Percentiles rank a stretch among this genome's conserved stretches.
Evolutionary conservation across 371 early-diverging fungal species (phyloP).

Genomic region (Circinella minor): DNA sequence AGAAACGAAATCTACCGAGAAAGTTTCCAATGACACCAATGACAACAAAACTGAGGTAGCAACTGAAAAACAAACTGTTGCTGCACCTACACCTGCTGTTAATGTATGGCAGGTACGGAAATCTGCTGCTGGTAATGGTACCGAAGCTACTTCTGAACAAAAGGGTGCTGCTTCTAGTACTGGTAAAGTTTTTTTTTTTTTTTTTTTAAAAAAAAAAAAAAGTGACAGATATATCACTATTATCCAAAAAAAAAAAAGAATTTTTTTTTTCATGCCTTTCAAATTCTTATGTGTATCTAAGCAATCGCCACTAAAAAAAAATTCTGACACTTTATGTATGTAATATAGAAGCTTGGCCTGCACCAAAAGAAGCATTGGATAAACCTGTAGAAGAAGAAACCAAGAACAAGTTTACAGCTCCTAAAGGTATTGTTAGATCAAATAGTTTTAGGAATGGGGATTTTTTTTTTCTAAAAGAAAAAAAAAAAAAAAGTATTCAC

Average conservation of each 20-base stretch:
- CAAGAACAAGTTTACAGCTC: conserved; percentile 43
- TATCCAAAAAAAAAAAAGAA: too few relatives aligned
- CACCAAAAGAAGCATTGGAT: conserved; percentile 46
- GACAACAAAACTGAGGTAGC: conserved; percentile 11
- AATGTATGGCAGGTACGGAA: conserved; percentile 62
- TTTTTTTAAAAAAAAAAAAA: too few relatives aligned
- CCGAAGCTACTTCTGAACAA: conserved; percentile 4
- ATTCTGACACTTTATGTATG: background rate
- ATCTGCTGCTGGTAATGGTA: conserved; percentile 30
- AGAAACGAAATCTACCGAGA: conserved; percentile 6
- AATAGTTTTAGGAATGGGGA: too few relatives aligned
- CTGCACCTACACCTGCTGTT: conserved; percentile 58
- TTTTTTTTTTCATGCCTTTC: too few relatives aligned
- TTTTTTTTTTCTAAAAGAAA: background rate
- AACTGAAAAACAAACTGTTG: conserved; percentile 36
- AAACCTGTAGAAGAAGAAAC: conserved; percentile 39
- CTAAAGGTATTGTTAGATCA: conserved; percentile 25
- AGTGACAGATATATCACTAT: too few relatives aligned
- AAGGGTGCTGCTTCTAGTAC: conserved; percentile 2
- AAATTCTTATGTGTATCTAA: too few relatives aligned
- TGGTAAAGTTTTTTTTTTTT: background rate
- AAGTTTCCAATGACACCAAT: conserved; percentile 12
- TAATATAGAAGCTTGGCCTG: conserved; percentile 39
- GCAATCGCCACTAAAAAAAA: too few relatives aligned
- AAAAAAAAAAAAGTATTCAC: too few relatives aligned